These are phyloP conservation scores for Sporobolomyces roseus DNA, from an alignment of 768 basidiomycete genomes.

Conservation along the genomic window DNA sequence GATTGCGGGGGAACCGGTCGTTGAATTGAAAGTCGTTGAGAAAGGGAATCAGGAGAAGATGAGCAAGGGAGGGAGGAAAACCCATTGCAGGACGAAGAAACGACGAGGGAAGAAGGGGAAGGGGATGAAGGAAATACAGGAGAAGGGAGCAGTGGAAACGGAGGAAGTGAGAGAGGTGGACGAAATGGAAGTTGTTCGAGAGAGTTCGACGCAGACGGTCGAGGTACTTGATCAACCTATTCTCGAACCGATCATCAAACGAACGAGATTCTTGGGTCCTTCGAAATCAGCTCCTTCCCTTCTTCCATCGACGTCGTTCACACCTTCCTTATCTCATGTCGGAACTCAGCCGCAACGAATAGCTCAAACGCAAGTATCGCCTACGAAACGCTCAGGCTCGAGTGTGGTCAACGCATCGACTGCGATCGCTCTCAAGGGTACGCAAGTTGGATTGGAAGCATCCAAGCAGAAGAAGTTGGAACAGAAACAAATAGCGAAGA, in stretches of 20 bases:
- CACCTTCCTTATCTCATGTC: too few relatives aligned
- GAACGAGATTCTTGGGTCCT: neutral
- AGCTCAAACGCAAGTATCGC: neutral
- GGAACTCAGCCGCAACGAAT: too few relatives aligned
- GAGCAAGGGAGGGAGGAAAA: neutral
- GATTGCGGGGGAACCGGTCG: slow-evolving; percentile 67
- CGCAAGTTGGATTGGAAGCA: too few relatives aligned
- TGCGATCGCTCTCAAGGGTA: neutral
- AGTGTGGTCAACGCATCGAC: neutral
- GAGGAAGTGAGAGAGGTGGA: neutral
- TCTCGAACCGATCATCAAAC: neutral
- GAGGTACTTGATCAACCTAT: too few relatives aligned
- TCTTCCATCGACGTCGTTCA: neutral
- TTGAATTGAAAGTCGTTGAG: slow-evolving; percentile 49
- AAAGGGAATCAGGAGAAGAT: neutral
- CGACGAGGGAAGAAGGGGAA: neutral
- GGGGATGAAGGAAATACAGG: too few relatives aligned
- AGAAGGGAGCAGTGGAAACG: too few relatives aligned
- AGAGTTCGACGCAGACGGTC: neutral
- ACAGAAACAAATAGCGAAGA: neutral
- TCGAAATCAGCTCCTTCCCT: neutral
- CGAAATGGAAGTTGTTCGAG: neutral
- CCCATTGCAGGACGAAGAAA: neutral
- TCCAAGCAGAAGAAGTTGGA: too few relatives aligned
- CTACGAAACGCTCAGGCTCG: neutral